Evolutionary conservation across 371 early-diverging fungal genomes (phyloP), one percentile per base, ranked within the genome.

Genomic region (Choanephora cucurbitarum): DNA sequence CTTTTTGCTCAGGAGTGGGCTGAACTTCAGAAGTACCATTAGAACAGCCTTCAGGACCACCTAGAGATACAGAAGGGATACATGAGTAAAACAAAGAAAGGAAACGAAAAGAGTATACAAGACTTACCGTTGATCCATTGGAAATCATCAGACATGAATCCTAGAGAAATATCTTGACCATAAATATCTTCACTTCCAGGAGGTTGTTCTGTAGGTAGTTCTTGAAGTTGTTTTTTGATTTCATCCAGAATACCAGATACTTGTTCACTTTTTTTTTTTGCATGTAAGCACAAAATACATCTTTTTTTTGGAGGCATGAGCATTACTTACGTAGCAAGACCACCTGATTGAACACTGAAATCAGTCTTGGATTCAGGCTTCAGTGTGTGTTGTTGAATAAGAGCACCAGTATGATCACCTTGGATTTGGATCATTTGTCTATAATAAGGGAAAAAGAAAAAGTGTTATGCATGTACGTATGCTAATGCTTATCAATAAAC

Each of bases 141-240:
- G 55, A 80, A 77, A 47, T 72, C 75, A 23, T 72, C 67, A 14
- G 67, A 44, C 11, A 55, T 57, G 46, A 77, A 75, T 10, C 57
- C 49, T 28, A 80, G 60, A 5, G 73, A 70, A 4, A 66, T 67
- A 62, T 77, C 73, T 46, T 64, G 44, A 3, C 78, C 80, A 55
- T 80, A 80, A 43, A 80, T 80, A 52, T 80, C 80, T 42, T 77
- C 64, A 17, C 75, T 72, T 6, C 80, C 77, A 3, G 57, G 49
- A 19, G 80, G 80, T 0, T 73, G 48, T 52, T 80, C 80, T 9
- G 60, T 59, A 10, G 80, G 80, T 24, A 80, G 45, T 1, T 19
- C 23, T 42, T 58, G 31, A 17, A 79, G 58, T 22, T 67, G 48
- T 28, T 55, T 28, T 44, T 61, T 64, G 13, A 79, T 51, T 10